Evolutionary conservation across 2,329 filamentous ascomycete species (phyloP), one percentile per base, ranked within the genome.

Genomic region (Amauroascus niger): DNA sequence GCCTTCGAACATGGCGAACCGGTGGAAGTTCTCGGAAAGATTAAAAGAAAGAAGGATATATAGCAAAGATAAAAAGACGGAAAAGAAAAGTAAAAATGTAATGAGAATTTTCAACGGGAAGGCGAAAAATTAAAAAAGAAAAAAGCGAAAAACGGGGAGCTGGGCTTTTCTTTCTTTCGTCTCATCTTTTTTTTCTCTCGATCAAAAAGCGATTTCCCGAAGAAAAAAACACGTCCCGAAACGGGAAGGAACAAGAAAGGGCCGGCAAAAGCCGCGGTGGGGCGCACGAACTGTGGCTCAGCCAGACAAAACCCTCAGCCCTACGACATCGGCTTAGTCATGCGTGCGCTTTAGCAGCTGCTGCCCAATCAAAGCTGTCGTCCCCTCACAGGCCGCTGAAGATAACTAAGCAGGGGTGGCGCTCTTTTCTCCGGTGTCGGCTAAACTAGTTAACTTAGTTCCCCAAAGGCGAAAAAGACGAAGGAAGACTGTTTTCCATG

Each of bases 1-100:
- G 58, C 69, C 67, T 58, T 72, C 69, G 58, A 71, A 71, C 69
- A 71, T 71, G 56, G 16, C 41, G 35, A 26, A 40, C 26, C 26
- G 20, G 8, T 5, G 40, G 39, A 24, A 51, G n/a, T 28, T 13
- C 5, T 3, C 9, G 14, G n/a, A n/a, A n/a, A n/a, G n/a, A n/a
- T n/a, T n/a, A n/a, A n/a, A n/a, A n/a, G n/a, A 8, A 20, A 18
- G 6, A 22, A 14, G n/a, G 37, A 6, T 14, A 40, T 20, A 5
- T 5, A 14, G 4, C 6, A 40, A 40, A 14, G 7, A 20, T 5
- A 40, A 20, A 18, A 18, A 40, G 37, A 18, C n/a, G 11, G 37
- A 35, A 14, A 5, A 39, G n/a, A 39, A 7, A 39, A 39, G n/a
- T 6, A 18, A 7, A 39, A 18, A 14, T n/a, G n/a, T n/a, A n/a